Evolutionary conservation across 306 rosid genomes (phyloP), one percentile per base, ranked within the genome.

Genomic region (Chamaecrista fasciculata): DNA sequence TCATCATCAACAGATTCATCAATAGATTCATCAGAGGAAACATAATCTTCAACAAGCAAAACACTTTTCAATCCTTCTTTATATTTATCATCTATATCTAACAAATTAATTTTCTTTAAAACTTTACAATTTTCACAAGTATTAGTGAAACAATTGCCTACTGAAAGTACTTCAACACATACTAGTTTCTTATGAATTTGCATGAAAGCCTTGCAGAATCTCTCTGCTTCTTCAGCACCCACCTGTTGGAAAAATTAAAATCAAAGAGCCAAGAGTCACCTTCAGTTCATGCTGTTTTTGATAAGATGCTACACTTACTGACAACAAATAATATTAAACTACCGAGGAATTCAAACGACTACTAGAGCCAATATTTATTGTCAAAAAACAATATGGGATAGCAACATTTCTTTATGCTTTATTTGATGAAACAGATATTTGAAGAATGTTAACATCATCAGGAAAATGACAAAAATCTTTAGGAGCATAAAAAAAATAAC

Each of bases 171-270:
- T 29, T 34, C 11, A 2, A n/a, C 8, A 81, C 88, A 11, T 81
- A 91, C 97, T 1, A 91, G 89, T 75, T 85, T 86, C 64, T 79
- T 78, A 37, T 91, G 97, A 68, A 86, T 53, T 34, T 12, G 77
- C 71, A 80, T 93, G 77, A 91, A 91, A 2, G 89, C 83, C 79
- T 83, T 72, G 88, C 93, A 88, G 83, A 88, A 86, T 71, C 71
- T 88, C 73, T 86, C 97, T 0, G 89, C 97, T 78, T 83, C 86
- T 61, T 79, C 83, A 18, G 76, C 62, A 14, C 85, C 96, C 33
- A 91, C 83, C 96, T 91, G 78, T 72, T 18, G 68, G 68, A 83
- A 79, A 34, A 43, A 78, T 24, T 36, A 62, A 71, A 79, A 80
- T 48, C 67, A 52, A 24, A 49, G 26, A 73, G 33, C 12, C 33